Conservation (phyloP, 1,284 basidiomycete species). For the Microbotryum violaceum region DNA sequence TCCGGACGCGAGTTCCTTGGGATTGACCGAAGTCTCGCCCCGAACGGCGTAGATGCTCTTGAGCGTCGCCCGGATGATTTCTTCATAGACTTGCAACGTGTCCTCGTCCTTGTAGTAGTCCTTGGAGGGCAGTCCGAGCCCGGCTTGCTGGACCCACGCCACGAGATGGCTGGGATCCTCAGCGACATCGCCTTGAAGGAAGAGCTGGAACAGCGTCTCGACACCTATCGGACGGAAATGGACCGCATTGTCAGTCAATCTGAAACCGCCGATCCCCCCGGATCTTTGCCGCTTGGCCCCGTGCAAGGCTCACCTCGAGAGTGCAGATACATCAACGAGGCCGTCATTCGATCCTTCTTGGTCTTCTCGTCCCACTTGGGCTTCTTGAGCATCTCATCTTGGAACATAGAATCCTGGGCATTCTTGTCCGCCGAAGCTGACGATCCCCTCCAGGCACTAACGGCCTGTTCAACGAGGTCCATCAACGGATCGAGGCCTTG, state of each 20-base stretch:
- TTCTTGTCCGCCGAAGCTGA: constrained; percentile 14
- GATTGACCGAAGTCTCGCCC: constrained; percentile 47
- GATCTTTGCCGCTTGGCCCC: neutral
- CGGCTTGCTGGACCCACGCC: constrained; percentile 76
- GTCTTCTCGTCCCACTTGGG: constrained; percentile 28
- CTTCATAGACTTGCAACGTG: constrained; percentile 62
- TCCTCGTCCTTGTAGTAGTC: constrained; percentile 82
- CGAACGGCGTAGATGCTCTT: constrained; percentile 44
- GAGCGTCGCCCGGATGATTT: constrained; percentile 48
- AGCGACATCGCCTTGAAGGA: constrained; percentile 79
- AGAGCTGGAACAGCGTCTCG: constrained; percentile 65
- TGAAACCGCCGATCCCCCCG: no score
- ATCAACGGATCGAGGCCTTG: constrained; percentile 45
- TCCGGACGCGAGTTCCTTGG: constrained; percentile 52
- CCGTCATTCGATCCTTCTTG: constrained; percentile 55
- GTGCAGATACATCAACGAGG: constrained; percentile 77
- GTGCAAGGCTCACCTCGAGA: constrained; percentile 54
- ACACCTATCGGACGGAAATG: constrained; percentile 51
- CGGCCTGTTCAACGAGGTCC: constrained; percentile 43
- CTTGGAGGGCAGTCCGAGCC: constrained; percentile 76
- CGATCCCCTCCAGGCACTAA: constrained; percentile 39
- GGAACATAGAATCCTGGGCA: constrained; percentile 2
- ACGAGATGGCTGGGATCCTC: constrained; percentile 81
- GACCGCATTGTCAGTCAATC: neutral
- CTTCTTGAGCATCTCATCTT: constrained; percentile 25